phyloP scores from a whole-genome alignment of 306 rosid genomes.

The Trifolium fragiferum region DNA sequence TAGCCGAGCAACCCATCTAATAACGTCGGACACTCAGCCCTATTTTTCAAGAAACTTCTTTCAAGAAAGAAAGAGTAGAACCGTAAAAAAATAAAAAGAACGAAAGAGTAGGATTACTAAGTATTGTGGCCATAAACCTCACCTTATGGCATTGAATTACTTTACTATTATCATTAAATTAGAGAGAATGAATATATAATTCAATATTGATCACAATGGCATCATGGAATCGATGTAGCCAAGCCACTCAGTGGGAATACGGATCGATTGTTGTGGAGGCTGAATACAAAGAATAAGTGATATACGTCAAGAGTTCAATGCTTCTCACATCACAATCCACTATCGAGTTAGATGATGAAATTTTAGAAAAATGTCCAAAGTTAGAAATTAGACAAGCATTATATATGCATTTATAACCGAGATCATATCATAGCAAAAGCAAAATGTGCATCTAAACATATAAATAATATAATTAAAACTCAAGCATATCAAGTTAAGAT shows the following conservation, averaged over 20 bases:
- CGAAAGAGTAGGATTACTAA: slow-evolving; percentile 15
- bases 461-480: slow-evolving; percentile 31
- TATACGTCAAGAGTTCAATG: background rate
- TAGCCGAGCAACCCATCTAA: background rate
- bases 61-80: slow-evolving; percentile 26
- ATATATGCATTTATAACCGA: background rate
- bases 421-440: slow-evolving; percentile 9
- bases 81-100: no score
- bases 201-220: slow-evolving; percentile 10
- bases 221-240: slow-evolving; percentile 1
- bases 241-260: background rate
- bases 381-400: slow-evolving; percentile 16
- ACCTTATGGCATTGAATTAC: slow-evolving; percentile 19
- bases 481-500: slow-evolving; percentile 12
- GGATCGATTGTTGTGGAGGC: slow-evolving; percentile 14
- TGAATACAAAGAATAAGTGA: background rate
- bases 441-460: background rate
- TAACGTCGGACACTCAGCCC: slow-evolving; percentile 10
- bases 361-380: background rate
- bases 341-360: background rate
- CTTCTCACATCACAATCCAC: slow-evolving; percentile 28
- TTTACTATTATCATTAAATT: background rate
- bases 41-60: slow-evolving; percentile 1
- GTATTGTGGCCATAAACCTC: background rate
- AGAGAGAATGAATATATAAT: background rate